A percentile compares a stretch with the other conserved stretches of the same genome.
These are phyloP conservation scores for Elsinoe australis DNA, from an alignment of 2,329 filamentous ascomycete genomes.

Conservation along the genomic window DNA sequence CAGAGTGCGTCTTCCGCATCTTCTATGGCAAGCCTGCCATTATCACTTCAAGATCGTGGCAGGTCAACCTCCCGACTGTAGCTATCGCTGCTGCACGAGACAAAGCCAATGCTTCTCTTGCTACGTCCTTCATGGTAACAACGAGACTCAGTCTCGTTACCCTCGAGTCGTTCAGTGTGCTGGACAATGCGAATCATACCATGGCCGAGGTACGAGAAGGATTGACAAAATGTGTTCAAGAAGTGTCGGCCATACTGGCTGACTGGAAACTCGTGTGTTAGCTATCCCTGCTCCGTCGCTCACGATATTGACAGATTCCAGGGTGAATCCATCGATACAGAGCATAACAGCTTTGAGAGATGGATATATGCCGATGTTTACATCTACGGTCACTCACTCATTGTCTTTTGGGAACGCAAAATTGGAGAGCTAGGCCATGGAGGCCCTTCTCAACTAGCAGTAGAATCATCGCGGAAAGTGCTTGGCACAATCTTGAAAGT, in stretches of 20 bases:
- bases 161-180: not conserved
- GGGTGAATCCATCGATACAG: constrained; percentile 7
- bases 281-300: not conserved
- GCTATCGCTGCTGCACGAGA: not conserved
- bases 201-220: constrained; percentile 1
- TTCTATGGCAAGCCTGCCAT: constrained; percentile 9
- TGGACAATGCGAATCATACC: constrained; percentile 1
- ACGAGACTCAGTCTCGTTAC: constrained; percentile 2
- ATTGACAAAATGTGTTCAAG: not conserved
- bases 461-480: not conserved
- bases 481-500: constrained; percentile 1
- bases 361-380: constrained; percentile 8
- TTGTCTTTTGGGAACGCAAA: constrained; percentile 11
- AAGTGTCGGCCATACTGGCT: not conserved
- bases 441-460: not conserved
- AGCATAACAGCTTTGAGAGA: not conserved
- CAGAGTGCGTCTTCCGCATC: constrained; percentile 7
- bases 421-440: constrained; percentile 9
- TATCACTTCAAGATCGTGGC: constrained; percentile 11
- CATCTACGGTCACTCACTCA: constrained; percentile 4
- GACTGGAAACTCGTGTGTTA: constrained; percentile 8
- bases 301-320: not conserved
- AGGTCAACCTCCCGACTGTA: constrained; percentile 4
- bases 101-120: not conserved
- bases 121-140: not conserved